Evolutionary conservation across 768 basidiomycete genomes (phyloP), one percentile per base, ranked within the genome.

Genomic region (Trichaptum fuscoviolaceum): DNA sequence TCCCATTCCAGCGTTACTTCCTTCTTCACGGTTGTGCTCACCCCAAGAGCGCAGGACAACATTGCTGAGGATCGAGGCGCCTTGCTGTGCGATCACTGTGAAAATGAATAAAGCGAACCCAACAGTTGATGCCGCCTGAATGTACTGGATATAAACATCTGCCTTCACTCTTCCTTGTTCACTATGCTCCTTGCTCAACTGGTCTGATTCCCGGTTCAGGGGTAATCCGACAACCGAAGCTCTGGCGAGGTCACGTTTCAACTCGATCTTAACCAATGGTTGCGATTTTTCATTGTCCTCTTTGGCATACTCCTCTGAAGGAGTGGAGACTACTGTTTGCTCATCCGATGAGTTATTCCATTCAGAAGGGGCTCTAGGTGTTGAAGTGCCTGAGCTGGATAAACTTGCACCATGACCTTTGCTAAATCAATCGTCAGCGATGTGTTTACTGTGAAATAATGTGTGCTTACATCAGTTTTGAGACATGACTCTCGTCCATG

Each of bases 81-180:
- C 83, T 74, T 96, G 94, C 65, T 86, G 76, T 25, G 77, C 52
- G 0, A 86, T 63, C 5, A 83, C 85, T 7, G 82, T 78, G 24
- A 89, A 62, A 7, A 95, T 68, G 68, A 91, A 83, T 20, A 79
- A 69, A 7, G 72, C 72, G 73, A 93, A 94, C 0, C 92, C 95
- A 0, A 79, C 69, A 68, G 82, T 87, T 1, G 93, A 95, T 8
- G 92, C 91, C 0, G 95, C 91, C 65, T 85, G 78, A 70, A 96
- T 83, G 73, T 97, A 97, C 66, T 87, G 79, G 63, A 77, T 73
- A 74, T 97, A 97, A 1, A 97, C 93, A 7, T 83, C 78, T 17
- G 74, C 71, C 76, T 94, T 94, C 66, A 96, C 95, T 26, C 83
- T 84, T 5, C 95, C 95, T 72, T 89, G 87, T 71, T 95, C 92